These are phyloP conservation scores for Phytopythium kandeliae DNA, from an alignment of 352 stramenopile genomes.

Conservation along the genomic window DNA sequence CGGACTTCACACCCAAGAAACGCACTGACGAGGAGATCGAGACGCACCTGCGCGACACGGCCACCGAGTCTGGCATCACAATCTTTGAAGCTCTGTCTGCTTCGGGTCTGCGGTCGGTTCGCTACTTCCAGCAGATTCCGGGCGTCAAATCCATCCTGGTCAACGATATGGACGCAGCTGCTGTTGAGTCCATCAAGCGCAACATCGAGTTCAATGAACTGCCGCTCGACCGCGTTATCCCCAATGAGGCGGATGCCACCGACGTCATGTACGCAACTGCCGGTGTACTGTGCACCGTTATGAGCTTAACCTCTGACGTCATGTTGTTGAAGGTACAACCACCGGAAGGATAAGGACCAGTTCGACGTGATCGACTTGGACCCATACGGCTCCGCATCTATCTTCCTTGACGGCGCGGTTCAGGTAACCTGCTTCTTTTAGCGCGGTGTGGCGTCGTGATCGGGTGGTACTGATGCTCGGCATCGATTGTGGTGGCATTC, in stretches of 20 bases:
- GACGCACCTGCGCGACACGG: constrained; percentile 43
- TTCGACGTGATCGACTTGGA: constrained; percentile 99
- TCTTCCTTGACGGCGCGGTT: constrained; percentile 98
- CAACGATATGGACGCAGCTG: constrained; percentile 98
- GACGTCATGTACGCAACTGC: constrained; percentile 72
- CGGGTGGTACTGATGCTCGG: neutral
- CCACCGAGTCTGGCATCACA: constrained; percentile 86
- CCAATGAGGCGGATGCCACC: constrained; percentile 81
- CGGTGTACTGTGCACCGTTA: neutral
- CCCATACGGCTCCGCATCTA: constrained; percentile 97
- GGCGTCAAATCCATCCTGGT: constrained; percentile 96
- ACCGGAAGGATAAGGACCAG: constrained; percentile 84
- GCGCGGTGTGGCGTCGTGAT: neutral
- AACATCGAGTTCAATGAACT: constrained; percentile 93
- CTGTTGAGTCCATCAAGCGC: constrained; percentile 92
- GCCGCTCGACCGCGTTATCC: constrained; percentile 75
- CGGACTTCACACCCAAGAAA: constrained; percentile 37
- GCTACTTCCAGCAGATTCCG: constrained; percentile 99
- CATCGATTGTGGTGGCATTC: too few species aligned
- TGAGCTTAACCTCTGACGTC: neutral
- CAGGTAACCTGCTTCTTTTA: constrained; percentile 34
- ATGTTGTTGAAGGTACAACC: constrained; percentile 28
- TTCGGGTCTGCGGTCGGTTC: constrained; percentile 97
- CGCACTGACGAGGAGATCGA: constrained; percentile 74
- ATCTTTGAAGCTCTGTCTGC: constrained; percentile 99